Percentiles rank a stretch among this genome's conserved stretches.
phyloP scores from a whole-genome alignment of 345 rosid genomes.

The Punica granatum region DNA sequence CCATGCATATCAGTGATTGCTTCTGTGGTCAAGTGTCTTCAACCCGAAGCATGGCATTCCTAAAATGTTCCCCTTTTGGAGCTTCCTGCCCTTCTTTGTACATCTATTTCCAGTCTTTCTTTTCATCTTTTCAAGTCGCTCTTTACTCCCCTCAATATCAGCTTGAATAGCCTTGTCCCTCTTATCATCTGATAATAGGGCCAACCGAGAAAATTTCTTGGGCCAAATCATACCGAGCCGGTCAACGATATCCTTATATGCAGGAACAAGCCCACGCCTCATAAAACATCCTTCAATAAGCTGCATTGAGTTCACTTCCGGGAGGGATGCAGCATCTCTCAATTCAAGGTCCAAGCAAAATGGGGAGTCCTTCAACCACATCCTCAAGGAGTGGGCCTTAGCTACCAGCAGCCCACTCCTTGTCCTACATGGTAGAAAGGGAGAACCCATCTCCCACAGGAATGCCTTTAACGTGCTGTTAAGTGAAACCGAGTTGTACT shows the following conservation, averaged over 20 bases:
- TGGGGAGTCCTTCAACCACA: conserved; percentile 98
- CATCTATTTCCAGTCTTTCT: conserved; percentile 19
- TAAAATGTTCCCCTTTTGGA: not conserved
- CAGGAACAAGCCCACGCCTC: conserved; percentile 83
- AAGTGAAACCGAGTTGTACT: conserved; percentile 77
- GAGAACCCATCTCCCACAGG: conserved; percentile 99
- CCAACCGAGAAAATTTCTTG: conserved; percentile 77
- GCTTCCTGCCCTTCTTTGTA: conserved; percentile 13
- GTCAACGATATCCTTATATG: conserved; percentile 73
- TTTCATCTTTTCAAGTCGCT: conserved; percentile 53
- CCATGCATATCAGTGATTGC: not conserved
- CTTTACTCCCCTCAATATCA: conserved; percentile 58
- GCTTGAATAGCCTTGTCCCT: conserved; percentile 67
- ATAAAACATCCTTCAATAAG: conserved; percentile 78
- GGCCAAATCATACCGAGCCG: conserved; percentile 75
- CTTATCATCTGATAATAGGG: conserved; percentile 59
- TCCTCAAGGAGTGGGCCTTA: conserved; percentile 85
- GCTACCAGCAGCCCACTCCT: conserved; percentile 80
- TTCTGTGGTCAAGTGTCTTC: not conserved
- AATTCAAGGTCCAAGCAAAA: conserved; percentile 91
- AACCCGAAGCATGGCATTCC: conserved; percentile 4
- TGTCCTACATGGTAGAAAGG: conserved; percentile 79
- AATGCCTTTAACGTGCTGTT: conserved; percentile 74
- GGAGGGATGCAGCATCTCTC: conserved; percentile 58
- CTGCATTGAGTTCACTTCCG: conserved; percentile 67